phyloP scores from a whole-genome alignment of 2,329 filamentous ascomycete genomes.

The Xylariales sp. region DNA sequence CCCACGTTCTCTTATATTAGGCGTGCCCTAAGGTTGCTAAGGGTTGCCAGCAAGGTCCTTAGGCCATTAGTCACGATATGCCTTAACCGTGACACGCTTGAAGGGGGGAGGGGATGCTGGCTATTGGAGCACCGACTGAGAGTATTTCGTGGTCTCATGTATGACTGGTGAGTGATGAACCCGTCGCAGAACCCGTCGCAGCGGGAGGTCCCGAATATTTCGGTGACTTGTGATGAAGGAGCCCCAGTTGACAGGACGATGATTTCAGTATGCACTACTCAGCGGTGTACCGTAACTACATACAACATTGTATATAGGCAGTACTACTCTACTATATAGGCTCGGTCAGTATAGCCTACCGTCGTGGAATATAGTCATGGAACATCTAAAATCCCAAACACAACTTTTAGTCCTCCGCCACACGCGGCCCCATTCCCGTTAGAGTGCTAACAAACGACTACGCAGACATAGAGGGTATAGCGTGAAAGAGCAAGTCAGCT shows the following conservation, averaged over 20 bases:
- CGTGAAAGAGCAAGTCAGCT: constrained; percentile 21
- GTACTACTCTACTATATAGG: no score
- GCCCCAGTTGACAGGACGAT: not conserved
- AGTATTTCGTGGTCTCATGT: constrained; percentile 2
- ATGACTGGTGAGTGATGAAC: constrained; percentile 11
- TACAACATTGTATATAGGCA: no score
- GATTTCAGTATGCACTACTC: not conserved
- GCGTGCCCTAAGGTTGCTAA: not conserved
- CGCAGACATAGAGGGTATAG: constrained; percentile 5
- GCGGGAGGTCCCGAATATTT: constrained; percentile 20
- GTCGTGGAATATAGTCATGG: no score
- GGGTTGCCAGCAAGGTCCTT: constrained; percentile 2
- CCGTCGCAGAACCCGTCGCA: constrained; percentile 13
- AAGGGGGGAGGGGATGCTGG: not conserved
- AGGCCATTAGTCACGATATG: constrained; percentile 9
- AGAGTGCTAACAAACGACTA: not conserved
- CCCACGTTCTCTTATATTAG: constrained; percentile 10
- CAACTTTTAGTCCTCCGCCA: not conserved
- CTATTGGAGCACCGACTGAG: constrained; percentile 3
- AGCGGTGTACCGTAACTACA: no score
- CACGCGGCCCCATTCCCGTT: no score
- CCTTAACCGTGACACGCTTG: not conserved
- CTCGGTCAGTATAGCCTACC: no score
- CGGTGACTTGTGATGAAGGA: not conserved
- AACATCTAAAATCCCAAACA: no score